Evolutionary conservation across 495 filamentous ascomycete species (phyloP).

Genomic region (Aspergillus sclerotioniger): DNA sequence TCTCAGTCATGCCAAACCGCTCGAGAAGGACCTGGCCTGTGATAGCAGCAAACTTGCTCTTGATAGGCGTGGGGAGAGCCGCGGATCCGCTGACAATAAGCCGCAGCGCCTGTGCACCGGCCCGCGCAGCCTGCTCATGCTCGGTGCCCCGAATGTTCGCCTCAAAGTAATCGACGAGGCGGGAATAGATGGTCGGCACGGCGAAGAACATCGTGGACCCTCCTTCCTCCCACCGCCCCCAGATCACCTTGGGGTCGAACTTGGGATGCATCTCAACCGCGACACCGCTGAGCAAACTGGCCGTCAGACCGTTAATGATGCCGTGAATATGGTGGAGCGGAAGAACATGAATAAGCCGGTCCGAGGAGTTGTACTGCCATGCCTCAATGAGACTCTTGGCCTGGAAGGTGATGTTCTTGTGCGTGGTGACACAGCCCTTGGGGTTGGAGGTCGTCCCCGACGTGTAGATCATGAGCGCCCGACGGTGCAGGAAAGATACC

Average conservation of each 20-base stretch:
- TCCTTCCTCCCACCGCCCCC: slow-evolving; percentile 39
- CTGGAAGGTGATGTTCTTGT: slow-evolving; percentile 46
- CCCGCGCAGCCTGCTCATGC: slow-evolving; percentile 29
- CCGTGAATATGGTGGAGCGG: slow-evolving; percentile 47
- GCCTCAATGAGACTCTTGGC: slow-evolving; percentile 37
- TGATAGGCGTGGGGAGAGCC: slow-evolving; percentile 44
- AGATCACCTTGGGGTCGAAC: slow-evolving; percentile 45
- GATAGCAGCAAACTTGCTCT: slow-evolving; percentile 41
- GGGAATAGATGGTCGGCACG: slow-evolving; percentile 48
- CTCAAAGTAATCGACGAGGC: slow-evolving; percentile 47
- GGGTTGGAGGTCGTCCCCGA: slow-evolving; percentile 46
- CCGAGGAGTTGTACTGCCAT: slow-evolving; percentile 34
- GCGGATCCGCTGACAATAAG: slow-evolving; percentile 44
- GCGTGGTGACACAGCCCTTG: slow-evolving; percentile 45
- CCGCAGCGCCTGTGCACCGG: slow-evolving; percentile 35
- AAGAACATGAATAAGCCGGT: slow-evolving; percentile 45
- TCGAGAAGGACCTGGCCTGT: slow-evolving; percentile 43
- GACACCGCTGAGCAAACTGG: slow-evolving; percentile 37
- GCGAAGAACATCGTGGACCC: slow-evolving; percentile 45
- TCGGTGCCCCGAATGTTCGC: slow-evolving; percentile 40
- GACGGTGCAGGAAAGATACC: slow-evolving; percentile 27
- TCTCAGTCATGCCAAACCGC: slow-evolving; percentile 49
- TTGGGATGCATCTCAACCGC: slow-evolving; percentile 47
- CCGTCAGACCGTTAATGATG: slow-evolving; percentile 42
- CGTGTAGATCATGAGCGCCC: slow-evolving; percentile 48